Percentiles rank a stretch among this genome's conserved stretches.
These are phyloP conservation scores for Stachybotrys chlorohalonatus DNA, from an alignment of 2,329 filamentous ascomycete genomes.

Conservation along the genomic window DNA sequence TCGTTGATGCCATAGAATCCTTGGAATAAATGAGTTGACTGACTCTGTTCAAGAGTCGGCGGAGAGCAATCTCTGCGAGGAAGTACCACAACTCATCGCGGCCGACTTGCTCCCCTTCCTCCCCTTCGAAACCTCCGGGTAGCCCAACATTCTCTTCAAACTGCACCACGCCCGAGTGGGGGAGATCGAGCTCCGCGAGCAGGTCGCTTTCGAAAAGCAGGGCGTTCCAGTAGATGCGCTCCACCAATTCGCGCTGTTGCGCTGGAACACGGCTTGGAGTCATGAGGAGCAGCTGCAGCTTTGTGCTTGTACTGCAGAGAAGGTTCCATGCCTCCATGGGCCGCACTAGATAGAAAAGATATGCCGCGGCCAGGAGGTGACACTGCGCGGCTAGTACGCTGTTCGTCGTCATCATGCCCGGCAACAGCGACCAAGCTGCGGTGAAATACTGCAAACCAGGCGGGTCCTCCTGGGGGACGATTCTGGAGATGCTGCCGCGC, in stretches of 20 bases:
- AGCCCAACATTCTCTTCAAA: constrained; percentile 74
- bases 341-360: constrained; percentile 73
- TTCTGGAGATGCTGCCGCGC: constrained; percentile 65
- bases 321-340: constrained; percentile 78
- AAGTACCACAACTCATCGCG: constrained; percentile 82
- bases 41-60: constrained; percentile 67
- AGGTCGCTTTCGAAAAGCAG: constrained; percentile 74
- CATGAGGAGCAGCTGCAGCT: constrained; percentile 69
- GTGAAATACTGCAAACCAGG: constrained; percentile 74
- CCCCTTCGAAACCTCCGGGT: constrained; percentile 69
- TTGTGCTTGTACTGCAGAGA: constrained; percentile 71
- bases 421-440: constrained; percentile 69
- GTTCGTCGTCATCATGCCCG: constrained; percentile 71
- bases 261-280: constrained; percentile 61
- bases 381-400: constrained; percentile 72
- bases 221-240: constrained; percentile 78
- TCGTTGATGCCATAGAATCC: constrained; percentile 60
- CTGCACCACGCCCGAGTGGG: constrained; percentile 74
- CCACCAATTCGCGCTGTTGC: constrained; percentile 62
- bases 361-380: constrained; percentile 71
- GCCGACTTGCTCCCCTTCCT: constrained; percentile 53
- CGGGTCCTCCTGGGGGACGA: constrained; percentile 59
- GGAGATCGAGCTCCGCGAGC: constrained; percentile 69
- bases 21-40: constrained; percentile 74
- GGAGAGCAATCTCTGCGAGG: constrained; percentile 70